These are phyloP conservation scores for Cutaneotrichosporon sp. DNA, from an alignment of 1,284 basidiomycete genomes.

Conservation along the genomic window DNA sequence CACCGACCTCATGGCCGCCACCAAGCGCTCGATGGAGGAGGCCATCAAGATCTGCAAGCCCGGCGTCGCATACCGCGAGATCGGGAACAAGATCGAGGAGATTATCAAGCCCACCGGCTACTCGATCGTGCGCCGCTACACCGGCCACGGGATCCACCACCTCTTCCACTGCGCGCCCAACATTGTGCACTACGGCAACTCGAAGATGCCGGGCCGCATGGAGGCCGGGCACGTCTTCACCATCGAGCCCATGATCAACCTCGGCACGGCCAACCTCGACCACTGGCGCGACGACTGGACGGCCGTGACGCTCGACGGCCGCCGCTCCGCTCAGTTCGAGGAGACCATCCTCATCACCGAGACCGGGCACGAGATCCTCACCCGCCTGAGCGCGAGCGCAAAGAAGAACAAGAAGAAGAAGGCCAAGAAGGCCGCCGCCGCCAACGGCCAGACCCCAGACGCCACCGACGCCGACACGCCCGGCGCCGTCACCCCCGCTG, in stretches of 20 bases:
- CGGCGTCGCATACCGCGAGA: slow-evolving; percentile 71
- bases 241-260: slow-evolving; percentile 78
- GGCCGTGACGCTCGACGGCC: slow-evolving; percentile 83
- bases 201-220: slow-evolving; percentile 56
- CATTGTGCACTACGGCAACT: slow-evolving; percentile 55
- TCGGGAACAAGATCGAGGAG: slow-evolving; percentile 65
- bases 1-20: slow-evolving; percentile 73
- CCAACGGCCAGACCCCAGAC: slow-evolving; percentile 16
- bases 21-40: slow-evolving; percentile 78
- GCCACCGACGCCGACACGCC: slow-evolving; percentile 20
- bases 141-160: slow-evolving; percentile 86
- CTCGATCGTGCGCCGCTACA: slow-evolving; percentile 82
- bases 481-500: slow-evolving; percentile 24
- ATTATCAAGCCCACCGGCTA: slow-evolving; percentile 77
- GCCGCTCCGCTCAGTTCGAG: slow-evolving; percentile 90
- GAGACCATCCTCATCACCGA: slow-evolving; percentile 91
- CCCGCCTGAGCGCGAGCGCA: slow-evolving; percentile 56
- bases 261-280: slow-evolving; percentile 61
- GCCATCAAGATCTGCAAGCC: slow-evolving; percentile 89
- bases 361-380: slow-evolving; percentile 85
- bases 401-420: slow-evolving; percentile 49
- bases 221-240: slow-evolving; percentile 55
- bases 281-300: slow-evolving; percentile 72
- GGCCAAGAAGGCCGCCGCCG: slow-evolving; percentile 29
- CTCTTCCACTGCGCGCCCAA: slow-evolving; percentile 57